Conservation (phyloP, 2,329 filamentous ascomycete genomes). For the Pyricularia sp. region DNA sequence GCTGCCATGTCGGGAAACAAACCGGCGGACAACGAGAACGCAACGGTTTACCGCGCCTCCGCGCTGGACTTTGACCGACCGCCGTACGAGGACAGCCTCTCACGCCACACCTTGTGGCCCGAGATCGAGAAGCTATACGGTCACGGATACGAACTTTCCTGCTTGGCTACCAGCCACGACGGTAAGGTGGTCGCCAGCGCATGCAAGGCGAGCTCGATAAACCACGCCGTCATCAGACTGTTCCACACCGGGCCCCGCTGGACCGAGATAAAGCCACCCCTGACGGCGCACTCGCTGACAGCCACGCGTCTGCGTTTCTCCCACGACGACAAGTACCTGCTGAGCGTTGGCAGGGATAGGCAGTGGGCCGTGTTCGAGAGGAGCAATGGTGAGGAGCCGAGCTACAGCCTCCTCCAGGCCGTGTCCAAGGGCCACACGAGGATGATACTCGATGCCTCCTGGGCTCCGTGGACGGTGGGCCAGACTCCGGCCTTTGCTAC, state of each 20-base stretch:
- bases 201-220: constrained; percentile 83
- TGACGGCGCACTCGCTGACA: constrained; percentile 80
- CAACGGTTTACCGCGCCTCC: constrained; percentile 21
- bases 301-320: constrained; percentile 78
- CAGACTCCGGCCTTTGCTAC: constrained; percentile 62
- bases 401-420: constrained; percentile 49
- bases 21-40: background rate
- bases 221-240: constrained; percentile 87
- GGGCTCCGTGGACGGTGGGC: constrained; percentile 50
- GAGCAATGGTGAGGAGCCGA: constrained; percentile 8
- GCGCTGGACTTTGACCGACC: constrained; percentile 61
- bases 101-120: constrained; percentile 87
- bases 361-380: constrained; percentile 80
- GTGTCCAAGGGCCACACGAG: constrained; percentile 81
- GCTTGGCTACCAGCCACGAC: constrained; percentile 68
- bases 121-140: constrained; percentile 96
- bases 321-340: constrained; percentile 57
- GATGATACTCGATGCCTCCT: constrained; percentile 86
- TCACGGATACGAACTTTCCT: constrained; percentile 93
- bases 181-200: constrained; percentile 76
- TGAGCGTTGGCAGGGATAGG: constrained; percentile 85
- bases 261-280: constrained; percentile 76
- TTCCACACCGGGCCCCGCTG: constrained; percentile 76
- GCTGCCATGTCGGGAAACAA: constrained; percentile 22
- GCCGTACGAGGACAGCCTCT: constrained; percentile 81